Conservation (phyloP, 2,329 filamentous ascomycete species). For the Aspergillus sp. region DNA sequence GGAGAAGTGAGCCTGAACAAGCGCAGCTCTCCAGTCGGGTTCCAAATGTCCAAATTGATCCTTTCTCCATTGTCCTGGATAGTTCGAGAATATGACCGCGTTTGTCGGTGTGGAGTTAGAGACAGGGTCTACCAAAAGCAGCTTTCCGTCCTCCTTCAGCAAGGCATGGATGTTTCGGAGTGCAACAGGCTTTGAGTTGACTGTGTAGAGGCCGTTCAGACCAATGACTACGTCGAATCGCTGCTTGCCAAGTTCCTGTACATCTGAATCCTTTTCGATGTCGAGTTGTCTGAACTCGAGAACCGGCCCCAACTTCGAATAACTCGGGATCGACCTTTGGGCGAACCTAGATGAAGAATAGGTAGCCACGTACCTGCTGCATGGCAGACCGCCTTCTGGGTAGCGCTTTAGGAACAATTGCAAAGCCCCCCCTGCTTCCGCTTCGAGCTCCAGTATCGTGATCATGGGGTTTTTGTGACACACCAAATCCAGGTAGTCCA, state of each 20-base stretch:
- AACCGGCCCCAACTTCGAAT: constrained; percentile 10
- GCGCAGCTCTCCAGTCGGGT: neutral
- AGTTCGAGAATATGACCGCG: neutral
- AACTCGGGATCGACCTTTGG: neutral
- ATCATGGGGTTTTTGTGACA: constrained; percentile 20
- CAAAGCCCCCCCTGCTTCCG: constrained; percentile 13
- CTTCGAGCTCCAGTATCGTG: constrained; percentile 22
- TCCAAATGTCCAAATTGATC: neutral
- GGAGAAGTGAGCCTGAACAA: neutral
- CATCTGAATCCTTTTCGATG: constrained; percentile 1
- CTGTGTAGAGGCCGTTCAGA: constrained; percentile 14
- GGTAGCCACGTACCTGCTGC: constrained; percentile 15
- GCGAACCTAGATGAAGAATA: neutral
- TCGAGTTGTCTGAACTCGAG: constrained; percentile 11
- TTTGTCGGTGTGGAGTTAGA: neutral
- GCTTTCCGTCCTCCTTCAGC: constrained; percentile 14
- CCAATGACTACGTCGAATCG: constrained; percentile 18
- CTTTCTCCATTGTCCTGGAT: neutral
- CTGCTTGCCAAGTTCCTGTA: neutral
- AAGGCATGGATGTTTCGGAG: constrained; percentile 15
- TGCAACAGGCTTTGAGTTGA: constrained; percentile 1
- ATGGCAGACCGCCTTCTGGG: constrained; percentile 1
- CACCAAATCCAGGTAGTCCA: constrained; percentile 16
- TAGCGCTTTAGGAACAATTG: constrained; percentile 9
- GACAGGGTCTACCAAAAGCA: constrained; percentile 15